Percentiles rank a stretch among this genome's conserved stretches.
Conservation (phyloP, 495 filamentous ascomycete species). For the Extremus antarcticus region DNA sequence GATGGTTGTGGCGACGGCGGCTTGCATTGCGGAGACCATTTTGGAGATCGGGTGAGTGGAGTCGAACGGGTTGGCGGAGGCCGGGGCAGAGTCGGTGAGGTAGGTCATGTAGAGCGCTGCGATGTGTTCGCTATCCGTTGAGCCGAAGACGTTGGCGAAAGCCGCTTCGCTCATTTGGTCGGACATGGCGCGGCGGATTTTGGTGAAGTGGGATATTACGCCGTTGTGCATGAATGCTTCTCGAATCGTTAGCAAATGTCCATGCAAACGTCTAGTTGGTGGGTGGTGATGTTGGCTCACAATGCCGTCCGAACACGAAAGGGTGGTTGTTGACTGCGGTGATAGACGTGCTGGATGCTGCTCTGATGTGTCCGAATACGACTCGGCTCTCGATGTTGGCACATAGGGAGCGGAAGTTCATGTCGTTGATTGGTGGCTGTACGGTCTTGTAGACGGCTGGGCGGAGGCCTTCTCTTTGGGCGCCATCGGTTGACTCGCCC, state of each 20-base stretch:
- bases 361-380: slow-evolving; percentile 39
- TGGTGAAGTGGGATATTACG: slow-evolving; percentile 33
- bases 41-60: slow-evolving; percentile 26
- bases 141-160: slow-evolving; percentile 36
- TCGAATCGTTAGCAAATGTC: neutral
- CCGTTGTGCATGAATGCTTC: slow-evolving; percentile 42
- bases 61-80: slow-evolving; percentile 28
- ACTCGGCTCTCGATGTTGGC: slow-evolving; percentile 34
- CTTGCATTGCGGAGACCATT: slow-evolving; percentile 35
- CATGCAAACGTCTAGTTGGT: neutral
- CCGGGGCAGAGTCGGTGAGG: slow-evolving; percentile 26
- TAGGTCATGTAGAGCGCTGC: slow-evolving; percentile 39
- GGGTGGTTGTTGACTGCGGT: slow-evolving; percentile 41
- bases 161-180: slow-evolving; percentile 32
- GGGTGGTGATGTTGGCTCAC: too few relatives aligned
- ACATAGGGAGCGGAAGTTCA: slow-evolving; percentile 37
- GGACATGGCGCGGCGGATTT: slow-evolving; percentile 33
- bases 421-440: slow-evolving; percentile 38
- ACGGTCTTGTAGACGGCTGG: slow-evolving; percentile 39
- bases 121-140: slow-evolving; percentile 40
- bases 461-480: slow-evolving; percentile 21
- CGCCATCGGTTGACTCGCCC: slow-evolving; percentile 8
- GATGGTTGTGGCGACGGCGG: slow-evolving; percentile 33
- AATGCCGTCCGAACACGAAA: slow-evolving; percentile 40
- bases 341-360: slow-evolving; percentile 33